Conservation (phyloP, 768 basidiomycete species). For the Auriculariales sp. region DNA sequence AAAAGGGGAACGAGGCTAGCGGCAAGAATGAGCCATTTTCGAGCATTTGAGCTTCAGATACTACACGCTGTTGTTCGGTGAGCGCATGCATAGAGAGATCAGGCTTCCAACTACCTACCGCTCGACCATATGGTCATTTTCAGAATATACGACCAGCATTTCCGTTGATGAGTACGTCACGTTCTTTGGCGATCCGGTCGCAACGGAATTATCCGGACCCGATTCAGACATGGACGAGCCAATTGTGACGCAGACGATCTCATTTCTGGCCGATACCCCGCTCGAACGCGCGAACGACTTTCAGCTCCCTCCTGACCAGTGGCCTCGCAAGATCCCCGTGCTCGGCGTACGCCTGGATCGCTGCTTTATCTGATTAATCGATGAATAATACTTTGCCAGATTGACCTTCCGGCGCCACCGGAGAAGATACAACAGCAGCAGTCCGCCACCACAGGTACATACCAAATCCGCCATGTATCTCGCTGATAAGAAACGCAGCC, state of each 20-base stretch:
- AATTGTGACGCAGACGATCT: background rate
- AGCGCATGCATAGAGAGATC: too few relatives aligned
- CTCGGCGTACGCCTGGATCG: slow-evolving; percentile 33
- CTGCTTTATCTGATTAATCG: background rate
- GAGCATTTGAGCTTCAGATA: too few relatives aligned
- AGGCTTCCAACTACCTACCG: too few relatives aligned
- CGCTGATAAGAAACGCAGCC: background rate
- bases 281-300: slow-evolving; percentile 35
- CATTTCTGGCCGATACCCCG: background rate
- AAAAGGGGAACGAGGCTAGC: too few relatives aligned
- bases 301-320: slow-evolving; percentile 52
- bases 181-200: too few relatives aligned
- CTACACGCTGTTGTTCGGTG: too few relatives aligned
- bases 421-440: slow-evolving; percentile 25
- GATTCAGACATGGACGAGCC: too few relatives aligned
- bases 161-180: too few relatives aligned
- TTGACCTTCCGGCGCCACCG: slow-evolving; percentile 47
- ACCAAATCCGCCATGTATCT: background rate
- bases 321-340: slow-evolving; percentile 54
- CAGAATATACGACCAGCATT: too few relatives aligned
- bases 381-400: slow-evolving; percentile 20
- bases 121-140: too few relatives aligned
- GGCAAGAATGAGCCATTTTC: too few relatives aligned
- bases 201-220: too few relatives aligned
- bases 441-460: slow-evolving; percentile 18